Percentiles rank a stretch among this genome's conserved stretches.
These are phyloP conservation scores for Diplodia sapinea DNA, from an alignment of 2,329 filamentous ascomycete genomes.

Conservation along the genomic window DNA sequence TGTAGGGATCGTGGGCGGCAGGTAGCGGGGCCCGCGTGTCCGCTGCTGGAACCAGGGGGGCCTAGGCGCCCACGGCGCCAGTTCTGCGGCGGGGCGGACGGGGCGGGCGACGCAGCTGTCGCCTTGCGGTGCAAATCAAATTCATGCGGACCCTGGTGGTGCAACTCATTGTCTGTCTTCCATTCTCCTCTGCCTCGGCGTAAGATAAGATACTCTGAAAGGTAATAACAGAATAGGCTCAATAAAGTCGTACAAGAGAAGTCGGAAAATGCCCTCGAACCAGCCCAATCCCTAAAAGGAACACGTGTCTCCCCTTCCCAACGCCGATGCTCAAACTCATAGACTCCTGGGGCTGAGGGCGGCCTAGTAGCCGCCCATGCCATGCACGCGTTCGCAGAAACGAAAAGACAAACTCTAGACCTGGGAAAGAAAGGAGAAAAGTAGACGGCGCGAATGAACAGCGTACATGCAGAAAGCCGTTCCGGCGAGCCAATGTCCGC, in stretches of 20 bases:
- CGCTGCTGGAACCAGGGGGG: conserved; percentile 13
- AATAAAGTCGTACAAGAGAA: conserved; percentile 26
- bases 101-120: conserved; percentile 8
- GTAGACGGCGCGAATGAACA: background rate
- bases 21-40: conserved; percentile 15
- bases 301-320: conserved; percentile 4
- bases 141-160: too few relatives aligned
- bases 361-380: conserved; percentile 20
- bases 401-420: conserved; percentile 22
- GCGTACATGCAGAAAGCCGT: conserved; percentile 26
- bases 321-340: conserved; percentile 20
- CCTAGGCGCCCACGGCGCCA: conserved; percentile 1
- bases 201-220: background rate
- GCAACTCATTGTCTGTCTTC: background rate
- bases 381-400: conserved; percentile 25
- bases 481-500: conserved; percentile 17
- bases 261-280: conserved; percentile 9
- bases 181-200: conserved; percentile 1
- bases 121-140: background rate
- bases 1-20: conserved; percentile 22
- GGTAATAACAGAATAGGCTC: background rate
- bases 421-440: background rate
- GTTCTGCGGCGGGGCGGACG: conserved; percentile 14
- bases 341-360: conserved; percentile 20
- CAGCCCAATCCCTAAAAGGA: conserved; percentile 18